phyloP scores from a whole-genome alignment of 1,284 basidiomycete genomes.

The Leccinum angustisporum region DNA sequence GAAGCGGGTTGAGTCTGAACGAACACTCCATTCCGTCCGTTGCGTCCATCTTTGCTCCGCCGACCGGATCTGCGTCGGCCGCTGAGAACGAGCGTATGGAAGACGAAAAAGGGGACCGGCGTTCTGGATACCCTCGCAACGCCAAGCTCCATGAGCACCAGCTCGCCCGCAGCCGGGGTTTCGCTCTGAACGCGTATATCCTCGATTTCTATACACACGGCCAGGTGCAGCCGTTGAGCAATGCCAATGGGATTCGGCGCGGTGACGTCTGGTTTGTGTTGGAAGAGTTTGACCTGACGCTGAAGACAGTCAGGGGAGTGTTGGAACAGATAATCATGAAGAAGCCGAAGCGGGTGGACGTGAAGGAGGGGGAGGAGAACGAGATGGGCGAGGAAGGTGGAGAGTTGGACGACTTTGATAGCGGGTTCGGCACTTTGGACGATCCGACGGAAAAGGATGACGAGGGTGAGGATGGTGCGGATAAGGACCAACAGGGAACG shows the following conservation, averaged over 20 bases:
- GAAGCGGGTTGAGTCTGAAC: constrained; percentile 54
- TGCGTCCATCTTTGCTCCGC: constrained; percentile 37
- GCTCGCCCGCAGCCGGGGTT: neutral
- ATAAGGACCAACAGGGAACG: neutral
- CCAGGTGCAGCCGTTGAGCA: constrained; percentile 46
- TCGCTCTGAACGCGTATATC: constrained; percentile 60
- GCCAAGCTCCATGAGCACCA: neutral
- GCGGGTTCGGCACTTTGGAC: constrained; percentile 37
- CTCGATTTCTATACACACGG: constrained; percentile 69
- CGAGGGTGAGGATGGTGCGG: constrained; percentile 21
- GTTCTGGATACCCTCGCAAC: neutral
- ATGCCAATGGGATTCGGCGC: constrained; percentile 55
- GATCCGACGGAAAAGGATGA: constrained; percentile 29
- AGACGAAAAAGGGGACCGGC: constrained; percentile 1
- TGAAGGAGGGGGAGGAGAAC: constrained; percentile 17
- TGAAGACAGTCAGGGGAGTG: constrained; percentile 46
- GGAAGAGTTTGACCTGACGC: constrained; percentile 53
- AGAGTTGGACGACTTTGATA: constrained; percentile 31
- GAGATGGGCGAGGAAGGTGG: constrained; percentile 9
- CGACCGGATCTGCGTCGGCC: neutral
- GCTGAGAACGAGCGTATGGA: neutral
- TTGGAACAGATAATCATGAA: constrained; percentile 46
- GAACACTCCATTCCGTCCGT: constrained; percentile 60
- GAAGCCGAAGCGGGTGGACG: constrained; percentile 32
- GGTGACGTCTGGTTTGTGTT: constrained; percentile 65